Percentiles rank a stretch among this genome's conserved stretches.
Evolutionary conservation across 1,284 basidiomycete genomes (phyloP).

Genomic region (Pulchroboletus neoregius): DNA sequence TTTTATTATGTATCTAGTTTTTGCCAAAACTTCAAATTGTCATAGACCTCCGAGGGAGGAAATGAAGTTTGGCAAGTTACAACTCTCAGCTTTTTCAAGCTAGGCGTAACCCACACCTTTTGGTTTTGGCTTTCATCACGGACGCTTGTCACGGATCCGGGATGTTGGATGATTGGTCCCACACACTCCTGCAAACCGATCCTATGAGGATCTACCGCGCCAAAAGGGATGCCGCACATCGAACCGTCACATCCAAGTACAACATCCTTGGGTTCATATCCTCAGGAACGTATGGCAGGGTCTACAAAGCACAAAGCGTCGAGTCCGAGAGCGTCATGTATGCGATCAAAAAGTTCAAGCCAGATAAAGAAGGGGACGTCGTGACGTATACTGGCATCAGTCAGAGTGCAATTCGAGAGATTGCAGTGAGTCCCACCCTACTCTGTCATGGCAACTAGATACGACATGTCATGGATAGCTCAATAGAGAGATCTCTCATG

Average conservation of each 20-base stretch:
- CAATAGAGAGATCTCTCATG: slow-evolving; percentile 91
- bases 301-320: slow-evolving; percentile 91
- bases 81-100: neutral
- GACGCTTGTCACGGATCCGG: slow-evolving; percentile 20
- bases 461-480: slow-evolving; percentile 47
- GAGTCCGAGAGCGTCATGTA: slow-evolving; percentile 68
- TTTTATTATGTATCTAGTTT: neutral
- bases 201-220: slow-evolving; percentile 84
- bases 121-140: neutral
- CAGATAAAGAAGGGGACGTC: slow-evolving; percentile 95
- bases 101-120: neutral
- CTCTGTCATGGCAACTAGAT: neutral
- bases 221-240: slow-evolving; percentile 67
- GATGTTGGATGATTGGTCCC: slow-evolving; percentile 38
- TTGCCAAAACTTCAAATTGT: neutral
- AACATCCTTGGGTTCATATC: slow-evolving; percentile 95
- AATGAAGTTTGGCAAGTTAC: neutral
- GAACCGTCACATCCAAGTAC: slow-evolving; percentile 77
- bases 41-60: too few relatives aligned
- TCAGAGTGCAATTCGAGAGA: slow-evolving; percentile 95
- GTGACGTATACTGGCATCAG: slow-evolving; percentile 95
- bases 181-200: slow-evolving; percentile 50
- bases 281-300: slow-evolving; percentile 95
- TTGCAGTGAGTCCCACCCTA: slow-evolving; percentile 62
- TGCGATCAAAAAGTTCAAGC: slow-evolving; percentile 99